Evolutionary conservation across 2,329 filamentous ascomycete species (phyloP).

Genomic region (Fusarium brachygibbosum): DNA sequence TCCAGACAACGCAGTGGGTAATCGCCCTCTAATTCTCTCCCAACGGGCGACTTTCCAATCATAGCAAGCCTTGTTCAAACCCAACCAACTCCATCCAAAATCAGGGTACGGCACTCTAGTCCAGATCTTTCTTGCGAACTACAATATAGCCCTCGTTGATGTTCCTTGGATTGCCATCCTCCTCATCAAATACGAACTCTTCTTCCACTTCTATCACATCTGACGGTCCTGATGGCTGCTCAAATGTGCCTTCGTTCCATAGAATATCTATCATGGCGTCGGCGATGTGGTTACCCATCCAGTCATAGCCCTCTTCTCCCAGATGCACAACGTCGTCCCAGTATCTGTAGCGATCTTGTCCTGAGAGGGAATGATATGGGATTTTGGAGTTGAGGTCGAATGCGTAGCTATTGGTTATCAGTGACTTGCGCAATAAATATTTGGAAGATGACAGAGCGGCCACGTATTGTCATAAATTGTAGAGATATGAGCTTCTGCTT

Average conservation of each 20-base stretch:
- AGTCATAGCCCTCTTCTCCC: slow-evolving; percentile 69
- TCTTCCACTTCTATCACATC: slow-evolving; percentile 12
- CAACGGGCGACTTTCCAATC: not conserved
- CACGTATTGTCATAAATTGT: too few relatives aligned
- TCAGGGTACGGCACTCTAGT: not conserved
- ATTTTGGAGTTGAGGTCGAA: slow-evolving; percentile 69
- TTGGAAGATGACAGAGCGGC: too few relatives aligned
- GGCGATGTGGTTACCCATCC: slow-evolving; percentile 71
- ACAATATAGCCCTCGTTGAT: slow-evolving; percentile 68
- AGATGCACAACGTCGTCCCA: slow-evolving; percentile 75
- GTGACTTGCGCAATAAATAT: not conserved
- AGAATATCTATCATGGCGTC: slow-evolving; percentile 64
- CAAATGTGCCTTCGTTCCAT: slow-evolving; percentile 50
- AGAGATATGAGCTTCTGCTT: slow-evolving; percentile 47
- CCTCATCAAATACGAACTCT: slow-evolving; percentile 62
- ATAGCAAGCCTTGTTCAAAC: not conserved
- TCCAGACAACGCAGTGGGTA: not conserved
- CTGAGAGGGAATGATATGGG: slow-evolving; percentile 65
- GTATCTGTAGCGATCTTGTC: slow-evolving; percentile 61
- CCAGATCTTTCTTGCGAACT: slow-evolving; percentile 55
- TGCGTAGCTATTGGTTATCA: slow-evolving; percentile 60
- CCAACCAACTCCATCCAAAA: not conserved
- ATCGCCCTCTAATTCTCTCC: not conserved
- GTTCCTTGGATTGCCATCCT: slow-evolving; percentile 60
- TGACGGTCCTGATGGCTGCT: slow-evolving; percentile 15